A percentile compares a stretch with the other conserved stretches of the same genome.
phyloP scores from a whole-genome alignment of 2,329 filamentous ascomycete genomes.

The Colletotrichum sidae region DNA sequence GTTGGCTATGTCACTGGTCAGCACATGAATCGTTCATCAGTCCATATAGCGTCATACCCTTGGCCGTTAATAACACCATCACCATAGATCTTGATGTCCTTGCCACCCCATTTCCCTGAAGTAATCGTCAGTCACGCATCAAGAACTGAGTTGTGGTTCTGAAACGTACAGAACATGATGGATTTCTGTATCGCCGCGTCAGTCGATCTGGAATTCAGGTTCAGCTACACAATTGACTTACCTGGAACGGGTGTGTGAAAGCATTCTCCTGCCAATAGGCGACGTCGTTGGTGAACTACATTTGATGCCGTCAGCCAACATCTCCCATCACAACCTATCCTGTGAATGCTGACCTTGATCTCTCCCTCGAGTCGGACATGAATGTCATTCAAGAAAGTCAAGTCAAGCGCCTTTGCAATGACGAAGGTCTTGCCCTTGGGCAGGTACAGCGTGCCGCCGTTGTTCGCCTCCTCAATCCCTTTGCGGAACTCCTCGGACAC shows the following conservation, averaged over 20 bases:
- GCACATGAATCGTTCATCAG: not conserved
- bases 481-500: constrained; percentile 66
- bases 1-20: constrained; percentile 42
- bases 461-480: constrained; percentile 67
- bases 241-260: constrained; percentile 55
- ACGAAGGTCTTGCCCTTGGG: constrained; percentile 66
- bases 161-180: constrained; percentile 60
- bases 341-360: constrained; percentile 44
- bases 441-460: constrained; percentile 68
- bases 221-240: not conserved
- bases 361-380: constrained; percentile 70
- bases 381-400: constrained; percentile 68
- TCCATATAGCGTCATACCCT: constrained; percentile 40
- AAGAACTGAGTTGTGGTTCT: too few species aligned
- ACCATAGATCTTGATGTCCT: constrained; percentile 71
- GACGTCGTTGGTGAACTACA: constrained; percentile 56
- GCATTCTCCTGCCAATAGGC: constrained; percentile 57
- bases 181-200: constrained; percentile 49
- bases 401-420: constrained; percentile 69
- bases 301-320: not conserved
- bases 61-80: constrained; percentile 69
- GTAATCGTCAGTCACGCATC: not conserved
- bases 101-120: constrained; percentile 70
- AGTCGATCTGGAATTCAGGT: not conserved
- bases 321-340: not conserved